Evolutionary conservation across 164 flowering plant species (phyloP).

Genomic region (Stephania japonica): DNA sequence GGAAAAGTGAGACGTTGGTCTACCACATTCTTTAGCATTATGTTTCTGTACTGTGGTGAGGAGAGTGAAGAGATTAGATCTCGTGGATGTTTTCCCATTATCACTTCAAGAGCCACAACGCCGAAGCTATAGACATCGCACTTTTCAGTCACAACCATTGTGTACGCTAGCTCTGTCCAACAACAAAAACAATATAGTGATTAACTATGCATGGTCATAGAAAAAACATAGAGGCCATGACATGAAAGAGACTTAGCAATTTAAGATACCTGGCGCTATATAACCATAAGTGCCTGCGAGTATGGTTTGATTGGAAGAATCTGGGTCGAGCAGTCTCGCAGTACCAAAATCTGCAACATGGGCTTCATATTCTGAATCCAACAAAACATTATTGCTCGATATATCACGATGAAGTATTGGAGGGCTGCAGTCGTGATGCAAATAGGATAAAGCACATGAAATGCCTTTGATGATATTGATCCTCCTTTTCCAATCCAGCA

Average conservation of each 20-base stretch:
- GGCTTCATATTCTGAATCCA: not conserved
- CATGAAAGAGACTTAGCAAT: too few relatives aligned
- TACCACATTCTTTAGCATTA: too few relatives aligned
- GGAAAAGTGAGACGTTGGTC: not conserved
- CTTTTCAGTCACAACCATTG: too few relatives aligned
- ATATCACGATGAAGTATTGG: not conserved
- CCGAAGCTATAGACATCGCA: too few relatives aligned
- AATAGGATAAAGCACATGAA: not conserved
- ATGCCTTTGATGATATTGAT: not conserved
- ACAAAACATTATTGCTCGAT: constrained; percentile 2
- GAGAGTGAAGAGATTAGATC: too few relatives aligned
- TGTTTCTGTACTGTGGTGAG: too few relatives aligned
- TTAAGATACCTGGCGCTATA: constrained; percentile 1
- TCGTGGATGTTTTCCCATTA: too few relatives aligned
- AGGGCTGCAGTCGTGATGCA: not conserved
- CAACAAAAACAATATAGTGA: not conserved
- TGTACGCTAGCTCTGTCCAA: not conserved
- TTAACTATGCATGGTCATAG: not conserved
- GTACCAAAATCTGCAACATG: not conserved
- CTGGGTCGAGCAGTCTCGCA: not conserved
- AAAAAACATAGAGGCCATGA: not conserved
- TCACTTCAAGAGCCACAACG: too few relatives aligned
- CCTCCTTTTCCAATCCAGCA: not conserved
- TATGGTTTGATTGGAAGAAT: not conserved
- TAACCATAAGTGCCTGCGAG: not conserved